These are phyloP conservation scores for Limnanthes douglasii DNA, from an alignment of 345 rosid species.

Conservation along the genomic window DNA sequence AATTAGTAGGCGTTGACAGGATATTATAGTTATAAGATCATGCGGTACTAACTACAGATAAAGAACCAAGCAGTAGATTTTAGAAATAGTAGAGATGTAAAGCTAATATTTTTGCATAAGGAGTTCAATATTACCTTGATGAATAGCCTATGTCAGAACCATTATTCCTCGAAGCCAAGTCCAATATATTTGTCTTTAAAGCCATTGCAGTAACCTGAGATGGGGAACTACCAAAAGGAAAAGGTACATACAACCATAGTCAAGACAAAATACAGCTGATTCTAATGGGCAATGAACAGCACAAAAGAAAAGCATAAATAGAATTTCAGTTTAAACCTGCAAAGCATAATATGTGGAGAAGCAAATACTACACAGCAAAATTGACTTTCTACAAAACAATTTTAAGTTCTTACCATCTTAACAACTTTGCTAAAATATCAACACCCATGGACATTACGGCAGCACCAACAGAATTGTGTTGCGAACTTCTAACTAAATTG, in stretches of 20 bases:
- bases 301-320: not conserved
- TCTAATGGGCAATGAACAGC: not conserved
- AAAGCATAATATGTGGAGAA: not conserved
- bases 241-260: not conserved
- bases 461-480: constrained; percentile 40
- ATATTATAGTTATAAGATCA: too few species aligned
- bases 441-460: constrained; percentile 58
- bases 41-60: too few species aligned
- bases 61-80: too few species aligned
- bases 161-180: constrained; percentile 33
- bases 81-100: too few species aligned
- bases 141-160: constrained; percentile 25
- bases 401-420: constrained; percentile 81
- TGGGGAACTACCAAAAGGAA: constrained; percentile 42
- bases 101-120: too few species aligned
- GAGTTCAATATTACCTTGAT: constrained; percentile 41
- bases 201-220: constrained; percentile 44
- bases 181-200: constrained; percentile 51
- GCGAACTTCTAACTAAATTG: constrained; percentile 37
- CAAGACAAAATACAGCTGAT: not conserved
- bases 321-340: not conserved
- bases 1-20: too few species aligned
- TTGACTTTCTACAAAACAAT: not conserved
- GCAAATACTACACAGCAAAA: too few species aligned
- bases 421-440: constrained; percentile 57